Percentiles rank a stretch among this genome's conserved stretches.
phyloP scores from a whole-genome alignment of 139 green algal genomes.

The Picochlorum sp. region DNA sequence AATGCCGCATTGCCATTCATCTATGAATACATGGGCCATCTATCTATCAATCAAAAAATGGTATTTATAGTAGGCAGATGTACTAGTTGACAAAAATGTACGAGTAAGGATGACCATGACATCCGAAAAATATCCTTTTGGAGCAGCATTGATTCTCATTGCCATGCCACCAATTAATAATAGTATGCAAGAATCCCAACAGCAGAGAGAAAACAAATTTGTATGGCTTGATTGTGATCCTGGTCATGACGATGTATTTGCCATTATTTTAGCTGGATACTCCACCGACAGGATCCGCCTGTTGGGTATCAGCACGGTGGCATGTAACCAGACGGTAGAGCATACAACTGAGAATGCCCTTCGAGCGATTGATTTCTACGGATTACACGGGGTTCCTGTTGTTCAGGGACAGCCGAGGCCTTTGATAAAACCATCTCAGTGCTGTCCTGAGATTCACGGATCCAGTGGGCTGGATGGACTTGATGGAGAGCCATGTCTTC shows the following conservation, averaged over 20 bases:
- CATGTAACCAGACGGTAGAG: conserved; percentile 74
- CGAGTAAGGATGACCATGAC: no score
- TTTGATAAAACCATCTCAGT: conserved; percentile 53
- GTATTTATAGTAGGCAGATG: no score
- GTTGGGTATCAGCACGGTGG: conserved; percentile 80
- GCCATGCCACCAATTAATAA: not conserved
- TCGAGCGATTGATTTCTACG: conserved; percentile 51
- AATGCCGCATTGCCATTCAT: no score
- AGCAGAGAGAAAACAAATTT: not conserved
- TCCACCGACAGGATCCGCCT: conserved; percentile 48
- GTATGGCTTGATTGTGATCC: conserved; percentile 85
- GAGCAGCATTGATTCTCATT: not conserved
- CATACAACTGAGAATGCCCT: conserved; percentile 83
- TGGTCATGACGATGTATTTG: conserved; percentile 87
- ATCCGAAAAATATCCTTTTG: no score
- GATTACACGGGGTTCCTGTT: conserved; percentile 47
- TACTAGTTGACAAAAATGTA: no score
- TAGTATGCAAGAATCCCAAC: not conserved
- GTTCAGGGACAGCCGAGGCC: conserved; percentile 54
- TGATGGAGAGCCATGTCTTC: conserved; percentile 4
- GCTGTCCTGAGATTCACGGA: conserved; percentile 92
- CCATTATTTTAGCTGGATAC: conserved; percentile 74
- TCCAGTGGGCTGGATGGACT: conserved; percentile 57
- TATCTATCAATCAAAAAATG: no score
- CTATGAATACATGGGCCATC: no score